These are phyloP conservation scores for Tuber brumale DNA, from an alignment of 495 filamentous ascomycete species.

Conservation along the genomic window DNA sequence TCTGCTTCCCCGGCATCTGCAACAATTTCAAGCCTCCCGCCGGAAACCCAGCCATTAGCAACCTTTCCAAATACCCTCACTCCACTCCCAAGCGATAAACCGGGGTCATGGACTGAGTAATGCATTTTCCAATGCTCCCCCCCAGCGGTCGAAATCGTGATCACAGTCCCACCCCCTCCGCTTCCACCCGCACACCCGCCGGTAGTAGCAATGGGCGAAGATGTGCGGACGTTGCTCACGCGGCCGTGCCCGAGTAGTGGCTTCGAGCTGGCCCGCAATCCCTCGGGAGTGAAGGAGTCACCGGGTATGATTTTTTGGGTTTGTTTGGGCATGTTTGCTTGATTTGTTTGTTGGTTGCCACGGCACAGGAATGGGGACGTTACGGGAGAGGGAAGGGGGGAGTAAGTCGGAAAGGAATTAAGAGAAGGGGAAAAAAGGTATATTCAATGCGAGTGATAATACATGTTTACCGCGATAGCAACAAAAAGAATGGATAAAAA, in stretches of 20 bases:
- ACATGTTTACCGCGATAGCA: not conserved
- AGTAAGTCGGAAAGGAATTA: not conserved
- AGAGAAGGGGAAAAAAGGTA: constrained; percentile 5
- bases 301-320: not conserved
- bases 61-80: not conserved
- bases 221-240: not conserved
- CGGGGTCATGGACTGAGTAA: not conserved
- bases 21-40: not conserved
- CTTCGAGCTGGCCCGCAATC: not conserved
- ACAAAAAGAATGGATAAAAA: not conserved
- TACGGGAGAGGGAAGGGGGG: not conserved
- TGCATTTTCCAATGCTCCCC: constrained; percentile 2
- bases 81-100: not conserved
- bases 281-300: not conserved
- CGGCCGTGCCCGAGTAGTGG: not conserved
- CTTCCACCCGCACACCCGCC: not conserved
- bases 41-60: not conserved
- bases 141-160: not conserved
- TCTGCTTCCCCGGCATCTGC: not conserved
- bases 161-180: not conserved
- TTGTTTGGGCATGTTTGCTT: not conserved
- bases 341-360: not conserved
- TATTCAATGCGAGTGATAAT: constrained; percentile 2
- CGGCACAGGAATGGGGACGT: not conserved
- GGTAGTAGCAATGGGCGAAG: not conserved